Base-by-base conservation (phyloP, 2,329 filamentous ascomycete genomes). In the Aspergillus ochraceus region DNA sequence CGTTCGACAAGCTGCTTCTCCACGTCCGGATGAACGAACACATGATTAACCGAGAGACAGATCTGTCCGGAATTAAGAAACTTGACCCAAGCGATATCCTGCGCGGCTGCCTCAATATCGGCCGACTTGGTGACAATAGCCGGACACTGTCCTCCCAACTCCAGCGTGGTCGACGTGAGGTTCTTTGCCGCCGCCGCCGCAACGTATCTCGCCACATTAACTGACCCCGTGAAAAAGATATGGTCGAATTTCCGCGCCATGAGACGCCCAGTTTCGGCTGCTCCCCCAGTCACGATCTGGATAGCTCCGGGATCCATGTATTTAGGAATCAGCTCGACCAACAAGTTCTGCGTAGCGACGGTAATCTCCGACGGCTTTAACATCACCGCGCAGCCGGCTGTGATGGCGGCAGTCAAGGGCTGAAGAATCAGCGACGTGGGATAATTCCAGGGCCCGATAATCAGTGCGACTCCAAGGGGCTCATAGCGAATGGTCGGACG, bases 401-500 rank as follows among this genome's bases (percentile, higher is more conserved):
- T 72, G 19, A 81, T 78, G 17, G 79, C 79, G 17, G 74, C 76
- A 24, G 81, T 60, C 39, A 79, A 64, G 20, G 79, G 79, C 55
- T 76, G 70, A 0, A 81, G 52, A 0, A 73, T 58, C 3, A 79
- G 66, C 3, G 73, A 61, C 53, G 81, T 66, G 0, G 80, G 80
- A 19, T 77, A 81, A 59, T 83, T 82, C 80, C 79, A 82, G 2
- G 79, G 72, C 0, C 76, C 75, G 22, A 83, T 77, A 47, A 82
- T 74, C 10, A 83, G 71, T 0, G 73, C 71, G 1, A 81, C 75
- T 6, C 80, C 80, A 2, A 76, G 68, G 1, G 80, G 80, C 62
- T 82, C 79, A 52, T 77, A 76, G 11, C 77, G 74, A 14, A 82
- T 61, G 22, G 71, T 67, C 0, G 75, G 68, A 6, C 68, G 61